phyloP scores from a whole-genome alignment of 139 green algal genomes.

The Tetraselmis chui region DNA sequence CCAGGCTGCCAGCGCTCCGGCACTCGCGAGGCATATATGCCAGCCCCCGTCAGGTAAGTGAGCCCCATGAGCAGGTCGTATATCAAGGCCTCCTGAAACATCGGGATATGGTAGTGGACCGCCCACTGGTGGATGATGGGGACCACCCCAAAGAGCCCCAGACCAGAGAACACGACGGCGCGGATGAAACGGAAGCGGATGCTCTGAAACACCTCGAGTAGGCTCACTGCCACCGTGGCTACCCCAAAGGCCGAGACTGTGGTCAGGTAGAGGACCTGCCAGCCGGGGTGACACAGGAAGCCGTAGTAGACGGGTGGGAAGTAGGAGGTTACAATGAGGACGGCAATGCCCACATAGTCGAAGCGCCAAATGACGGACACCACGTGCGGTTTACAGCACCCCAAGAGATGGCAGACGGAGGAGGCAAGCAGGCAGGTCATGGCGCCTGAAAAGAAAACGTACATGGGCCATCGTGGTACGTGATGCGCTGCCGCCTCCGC shows the following conservation, averaged over 20 bases:
- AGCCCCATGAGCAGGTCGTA: constrained; percentile 77
- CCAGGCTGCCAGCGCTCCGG: constrained; percentile 87
- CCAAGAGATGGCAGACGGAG: constrained; percentile 80
- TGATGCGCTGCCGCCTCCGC: background rate
- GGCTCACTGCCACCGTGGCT: constrained; percentile 53
- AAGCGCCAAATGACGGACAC: constrained; percentile 69
- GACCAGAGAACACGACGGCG: constrained; percentile 58
- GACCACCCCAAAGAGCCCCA: constrained; percentile 78
- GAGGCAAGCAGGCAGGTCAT: constrained; percentile 83
- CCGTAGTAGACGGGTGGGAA: constrained; percentile 88
- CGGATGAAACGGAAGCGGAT: constrained; percentile 51
- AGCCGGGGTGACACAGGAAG: constrained; percentile 79
- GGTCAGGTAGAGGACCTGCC: constrained; percentile 76
- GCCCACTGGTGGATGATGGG: constrained; percentile 58
- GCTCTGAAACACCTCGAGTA: constrained; percentile 61
- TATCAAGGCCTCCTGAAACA: constrained; percentile 25
- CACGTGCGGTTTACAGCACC: constrained; percentile 69
- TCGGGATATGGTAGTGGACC: background rate
- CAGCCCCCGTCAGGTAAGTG: constrained; percentile 76
- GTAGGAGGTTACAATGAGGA: constrained; percentile 93
- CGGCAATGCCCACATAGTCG: constrained; percentile 89
- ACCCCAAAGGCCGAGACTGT: constrained; percentile 29
- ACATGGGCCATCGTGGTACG: constrained; percentile 58
- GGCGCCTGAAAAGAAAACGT: constrained; percentile 80
- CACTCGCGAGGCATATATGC: constrained; percentile 72